Conservation (phyloP, 1,284 basidiomycete genomes). For the Inonotus hispidus region DNA sequence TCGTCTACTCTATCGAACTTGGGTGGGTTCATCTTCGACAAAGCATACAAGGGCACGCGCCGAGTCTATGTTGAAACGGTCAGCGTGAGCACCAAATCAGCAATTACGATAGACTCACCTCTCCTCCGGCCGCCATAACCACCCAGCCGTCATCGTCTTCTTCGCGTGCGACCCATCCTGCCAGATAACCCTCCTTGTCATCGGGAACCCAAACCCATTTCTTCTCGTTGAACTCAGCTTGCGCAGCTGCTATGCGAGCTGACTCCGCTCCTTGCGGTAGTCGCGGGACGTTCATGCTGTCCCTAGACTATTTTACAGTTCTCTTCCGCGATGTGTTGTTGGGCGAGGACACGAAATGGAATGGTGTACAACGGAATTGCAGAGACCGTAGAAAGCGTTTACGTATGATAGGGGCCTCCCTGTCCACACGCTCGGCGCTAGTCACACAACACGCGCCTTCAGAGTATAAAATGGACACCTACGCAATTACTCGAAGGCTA, state of each 20-base stretch:
- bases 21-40: conserved; percentile 97
- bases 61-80: conserved; percentile 47
- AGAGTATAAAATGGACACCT: neutral
- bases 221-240: conserved; percentile 96
- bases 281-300: conserved; percentile 32
- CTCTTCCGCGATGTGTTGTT: neutral
- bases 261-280: conserved; percentile 64
- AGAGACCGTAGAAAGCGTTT: neutral
- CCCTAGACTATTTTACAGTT: neutral
- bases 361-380: neutral
- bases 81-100: conserved; percentile 11
- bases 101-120: conserved; percentile 41
- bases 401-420: neutral
- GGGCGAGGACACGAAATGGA: neutral
- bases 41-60: conserved; percentile 66
- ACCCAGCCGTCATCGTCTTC: conserved; percentile 74
- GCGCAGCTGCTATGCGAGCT: conserved; percentile 76
- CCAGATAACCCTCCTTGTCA: conserved; percentile 82
- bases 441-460: neutral
- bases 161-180: conserved; percentile 86
- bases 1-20: conserved; percentile 98
- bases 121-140: conserved; percentile 75
- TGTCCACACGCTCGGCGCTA: neutral
- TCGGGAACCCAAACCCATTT: conserved; percentile 97
- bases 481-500: neutral